Evolutionary conservation across 1,284 basidiomycete species (phyloP), one percentile per base, ranked within the genome.

Genomic region (Sporisorium exsertum): DNA sequence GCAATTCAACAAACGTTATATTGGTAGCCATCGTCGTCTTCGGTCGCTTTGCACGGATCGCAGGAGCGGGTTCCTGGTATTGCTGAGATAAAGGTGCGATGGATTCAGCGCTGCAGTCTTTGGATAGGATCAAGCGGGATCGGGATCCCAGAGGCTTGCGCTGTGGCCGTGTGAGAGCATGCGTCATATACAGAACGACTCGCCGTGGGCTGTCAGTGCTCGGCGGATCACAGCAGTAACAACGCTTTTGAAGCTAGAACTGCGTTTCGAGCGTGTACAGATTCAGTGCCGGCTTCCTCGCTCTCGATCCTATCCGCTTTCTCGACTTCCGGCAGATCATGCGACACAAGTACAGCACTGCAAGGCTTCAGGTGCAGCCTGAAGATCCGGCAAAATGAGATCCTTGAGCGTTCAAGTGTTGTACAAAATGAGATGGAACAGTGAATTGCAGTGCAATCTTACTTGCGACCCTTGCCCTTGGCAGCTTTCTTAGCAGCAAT

Each of bases 401-500:
- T 46, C 29, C 33, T 9, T 15, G 46, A 32, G n/a, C 10, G 10
- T 6, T 45, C 27, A 20, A 50, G 33, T 72, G 59, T 66, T 72
- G 49, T 63, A 64, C 59, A 62, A 58, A 46, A 27, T 16, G 6
- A 4, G 24, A 20, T 15, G 37, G 7, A n/a, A 26, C 24, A 26
- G n/a, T 4, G 20, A 32, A 16, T 18, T 35, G 24, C 29, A 20
- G 27, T 32, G 26, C 24, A 10, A n/a, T 16, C 26, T 60, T 58
- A 81, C 67, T 81, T 83, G 46, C 68, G 67, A 29, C 79, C 77
- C 58, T 84, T 84, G 57, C 82, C 81, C 70, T 83, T 84, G 27
- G 50, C 79, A 42, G 65, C 72, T 69, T 80, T 83, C 68, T 78
- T 79, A 3, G 78, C 55, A 18, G 58, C 56, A 10, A 81, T 58